Evolutionary conservation across 768 basidiomycete genomes (phyloP).

Genomic region (Agaricus blazei): DNA sequence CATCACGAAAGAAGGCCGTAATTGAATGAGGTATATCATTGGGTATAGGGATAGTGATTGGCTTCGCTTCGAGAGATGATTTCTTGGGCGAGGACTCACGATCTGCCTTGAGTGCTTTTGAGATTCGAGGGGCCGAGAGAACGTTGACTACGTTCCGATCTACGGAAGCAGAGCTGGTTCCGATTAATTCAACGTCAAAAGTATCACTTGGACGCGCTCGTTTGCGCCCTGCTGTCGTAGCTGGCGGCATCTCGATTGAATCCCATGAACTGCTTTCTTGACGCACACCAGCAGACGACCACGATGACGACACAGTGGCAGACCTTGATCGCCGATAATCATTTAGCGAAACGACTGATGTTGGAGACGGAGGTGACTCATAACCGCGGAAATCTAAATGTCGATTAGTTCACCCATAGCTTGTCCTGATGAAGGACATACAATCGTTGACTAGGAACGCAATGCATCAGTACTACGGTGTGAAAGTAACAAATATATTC

Average conservation of each 20-base stretch:
- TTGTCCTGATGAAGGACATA: not conserved
- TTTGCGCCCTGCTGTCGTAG: not conserved
- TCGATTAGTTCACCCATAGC: not conserved
- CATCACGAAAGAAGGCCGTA: conserved; percentile 1
- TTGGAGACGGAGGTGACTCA: not conserved
- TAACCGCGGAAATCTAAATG: not conserved
- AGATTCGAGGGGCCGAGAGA: not conserved
- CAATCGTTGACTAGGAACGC: not conserved
- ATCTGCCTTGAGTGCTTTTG: not conserved
- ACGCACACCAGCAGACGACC: not conserved
- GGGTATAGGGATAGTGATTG: not conserved
- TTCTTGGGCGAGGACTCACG: not conserved
- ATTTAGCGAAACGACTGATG: not conserved
- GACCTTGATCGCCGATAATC: not conserved
- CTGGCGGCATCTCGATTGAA: not conserved
- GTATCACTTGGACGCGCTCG: not conserved
- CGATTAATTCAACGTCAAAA: not conserved
- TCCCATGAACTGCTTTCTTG: not conserved
- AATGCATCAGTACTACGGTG: not conserved
- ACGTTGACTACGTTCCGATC: not conserved
- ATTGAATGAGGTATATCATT: not conserved
- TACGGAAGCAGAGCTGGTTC: not conserved
- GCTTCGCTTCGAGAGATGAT: not conserved
- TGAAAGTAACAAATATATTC: not conserved
- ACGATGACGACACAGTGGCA: not conserved